Evolutionary conservation across 805 yeast species (phyloP).

Genomic region (Candida easanensis): DNA sequence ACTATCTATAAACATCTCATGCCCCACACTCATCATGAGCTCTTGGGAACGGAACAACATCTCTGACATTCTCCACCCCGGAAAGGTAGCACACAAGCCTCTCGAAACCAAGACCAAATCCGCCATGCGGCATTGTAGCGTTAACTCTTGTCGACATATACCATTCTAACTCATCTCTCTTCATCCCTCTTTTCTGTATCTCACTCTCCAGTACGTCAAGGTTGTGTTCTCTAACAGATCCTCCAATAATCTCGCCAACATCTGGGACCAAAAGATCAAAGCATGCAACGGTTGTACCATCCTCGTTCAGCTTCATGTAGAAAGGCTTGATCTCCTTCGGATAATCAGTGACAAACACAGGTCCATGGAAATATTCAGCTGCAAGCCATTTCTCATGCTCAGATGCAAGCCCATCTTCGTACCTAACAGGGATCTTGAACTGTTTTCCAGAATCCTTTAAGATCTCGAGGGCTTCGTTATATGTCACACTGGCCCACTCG

Average conservation of each 20-base stretch:
- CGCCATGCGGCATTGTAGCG: constrained; percentile 93
- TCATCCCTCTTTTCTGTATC: constrained; percentile 56
- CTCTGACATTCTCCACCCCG: constrained; percentile 77
- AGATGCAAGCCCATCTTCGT: constrained; percentile 75
- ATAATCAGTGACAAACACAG: constrained; percentile 88
- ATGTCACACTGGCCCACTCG: constrained; percentile 71
- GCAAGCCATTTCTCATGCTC: constrained; percentile 94
- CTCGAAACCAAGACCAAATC: constrained; percentile 95
- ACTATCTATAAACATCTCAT: constrained; percentile 1
- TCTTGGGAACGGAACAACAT: constrained; percentile 85
- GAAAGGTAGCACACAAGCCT: constrained; percentile 71
- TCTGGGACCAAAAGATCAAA: constrained; percentile 88
- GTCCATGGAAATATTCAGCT: constrained; percentile 59
- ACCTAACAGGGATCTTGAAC: constrained; percentile 45
- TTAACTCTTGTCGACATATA: constrained; percentile 68
- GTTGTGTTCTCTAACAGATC: constrained; percentile 83
- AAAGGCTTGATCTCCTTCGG: constrained; percentile 82
- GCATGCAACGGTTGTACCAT: constrained; percentile 71
- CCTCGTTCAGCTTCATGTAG: constrained; percentile 70
- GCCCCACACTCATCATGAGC: constrained; percentile 50
- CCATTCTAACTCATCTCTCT: constrained; percentile 63
- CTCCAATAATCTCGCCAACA: constrained; percentile 92
- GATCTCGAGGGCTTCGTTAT: constrained; percentile 68
- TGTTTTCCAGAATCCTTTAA: constrained; percentile 32
- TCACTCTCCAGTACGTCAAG: constrained; percentile 44